Percentiles rank a stretch among this genome's conserved stretches.
Evolutionary conservation across 306 rosid genomes (phyloP).

Genomic region (Fagus crenata): DNA sequence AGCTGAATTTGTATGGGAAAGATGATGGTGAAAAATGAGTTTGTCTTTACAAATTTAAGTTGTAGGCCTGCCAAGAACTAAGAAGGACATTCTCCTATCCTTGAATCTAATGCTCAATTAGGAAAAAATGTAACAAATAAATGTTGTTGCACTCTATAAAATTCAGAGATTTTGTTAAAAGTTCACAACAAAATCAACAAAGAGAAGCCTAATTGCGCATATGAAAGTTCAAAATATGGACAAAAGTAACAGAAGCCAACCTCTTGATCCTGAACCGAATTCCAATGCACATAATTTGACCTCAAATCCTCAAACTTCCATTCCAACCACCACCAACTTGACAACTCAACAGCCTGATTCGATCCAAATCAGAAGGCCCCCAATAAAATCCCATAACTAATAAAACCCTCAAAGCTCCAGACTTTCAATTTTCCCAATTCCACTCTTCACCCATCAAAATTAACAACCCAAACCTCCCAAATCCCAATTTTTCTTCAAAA

Average conservation of each 20-base stretch:
- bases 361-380: slow-evolving; percentile 18
- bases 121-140: slow-evolving; percentile 3
- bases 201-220: slow-evolving; percentile 11
- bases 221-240: not conserved
- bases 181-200: slow-evolving; percentile 6
- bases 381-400: slow-evolving; percentile 3
- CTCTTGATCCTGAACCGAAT: not conserved
- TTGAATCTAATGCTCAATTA: slow-evolving; percentile 6
- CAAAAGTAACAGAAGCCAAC: slow-evolving; percentile 16
- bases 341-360: slow-evolving; percentile 11
- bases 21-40: not conserved
- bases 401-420: slow-evolving; percentile 20
- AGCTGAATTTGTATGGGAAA: slow-evolving; percentile 2
- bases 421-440: slow-evolving; percentile 5
- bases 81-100: not conserved
- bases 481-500: not conserved
- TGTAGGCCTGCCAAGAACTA: not conserved
- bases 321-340: slow-evolving; percentile 22
- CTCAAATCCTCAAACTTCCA: slow-evolving; percentile 19
- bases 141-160: not conserved
- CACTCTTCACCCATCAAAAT: not conserved
- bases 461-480: not conserved
- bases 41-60: not conserved
- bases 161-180: not conserved
- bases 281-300: not conserved